Base-by-base conservation (phyloP, 805 yeast genomes). In the Saccharomycopsis microspora region DNA sequence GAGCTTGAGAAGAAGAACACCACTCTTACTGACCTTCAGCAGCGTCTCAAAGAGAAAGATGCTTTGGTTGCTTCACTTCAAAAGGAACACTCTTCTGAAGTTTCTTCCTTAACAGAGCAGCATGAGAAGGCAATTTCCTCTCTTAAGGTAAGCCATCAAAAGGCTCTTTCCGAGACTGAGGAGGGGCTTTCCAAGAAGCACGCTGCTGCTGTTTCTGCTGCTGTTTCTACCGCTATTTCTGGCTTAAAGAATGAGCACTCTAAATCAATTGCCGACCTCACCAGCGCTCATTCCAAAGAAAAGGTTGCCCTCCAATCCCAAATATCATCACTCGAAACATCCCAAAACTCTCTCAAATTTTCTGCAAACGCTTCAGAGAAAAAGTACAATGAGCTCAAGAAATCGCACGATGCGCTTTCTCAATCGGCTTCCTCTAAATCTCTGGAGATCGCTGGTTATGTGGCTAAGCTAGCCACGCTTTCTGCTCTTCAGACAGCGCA, bases 281-380 rank as follows among this genome's bases (percentile, higher is more conserved):
- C 9, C 40, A 29, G 43, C 33, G 29, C 42, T 31, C 43, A 30
- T 5, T 38, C 11, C 9, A 31, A 40, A 11, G 9, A 28, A 5
- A 30, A 38, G 5, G 19, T 19, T 19, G 27, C 30, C 3, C 41
- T 50, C n/a, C 28, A 31, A 7, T 32, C 42, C 5, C 50, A 49
- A 32, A 43, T 43, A 5, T 46, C 48, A 39, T 46, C 45, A n/a
- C 46, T 51, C 46, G 49, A 43, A 28, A 45, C 38, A 33, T 41
- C 30, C 4, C 33, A 35, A 28, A 48, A 46, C 33, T 37, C 48
- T 11, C 38, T 49, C 33, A 46, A 44, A 29, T 51, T 51, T 27
- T 19, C 48, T 19, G 44, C 19, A 10, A 51, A 51, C 39, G n/a
- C 51, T 2, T n/a, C 47, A 10, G 48, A 41, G 9, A 51, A 51